These are phyloP conservation scores for Rhododendron henanense DNA, from an alignment of 148 eudicot species.

Conservation along the genomic window DNA sequence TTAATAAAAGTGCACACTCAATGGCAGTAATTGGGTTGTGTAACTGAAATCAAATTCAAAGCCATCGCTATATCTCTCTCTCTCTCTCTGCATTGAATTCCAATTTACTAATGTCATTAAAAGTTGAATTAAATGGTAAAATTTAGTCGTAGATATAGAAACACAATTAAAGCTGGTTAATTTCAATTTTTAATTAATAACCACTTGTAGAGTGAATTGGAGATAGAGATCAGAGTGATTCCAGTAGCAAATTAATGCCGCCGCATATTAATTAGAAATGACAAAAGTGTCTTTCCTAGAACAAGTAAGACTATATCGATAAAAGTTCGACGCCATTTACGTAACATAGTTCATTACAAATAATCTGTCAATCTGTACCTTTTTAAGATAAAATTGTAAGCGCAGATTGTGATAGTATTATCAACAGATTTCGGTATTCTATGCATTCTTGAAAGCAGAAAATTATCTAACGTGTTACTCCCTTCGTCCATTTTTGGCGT, in stretches of 20 bases:
- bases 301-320: neutral
- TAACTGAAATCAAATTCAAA: slow-evolving; percentile 10
- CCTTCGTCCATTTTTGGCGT: too few relatives aligned
- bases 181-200: slow-evolving; percentile 4
- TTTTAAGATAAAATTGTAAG: neutral
- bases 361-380: too few relatives aligned
- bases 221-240: neutral
- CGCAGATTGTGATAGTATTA: neutral
- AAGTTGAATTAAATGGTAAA: slow-evolving; percentile 10
- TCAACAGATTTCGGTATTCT: neutral
- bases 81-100: neutral
- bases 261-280: neutral
- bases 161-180: slow-evolving; percentile 13
- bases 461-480: too few relatives aligned
- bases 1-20: neutral
- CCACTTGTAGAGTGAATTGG: neutral
- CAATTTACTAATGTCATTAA: neutral
- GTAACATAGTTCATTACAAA: too few relatives aligned
- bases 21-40: slow-evolving; percentile 4
- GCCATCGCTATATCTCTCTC: slow-evolving; percentile 1
- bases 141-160: slow-evolving; percentile 12
- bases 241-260: neutral
- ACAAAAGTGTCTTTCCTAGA: neutral
- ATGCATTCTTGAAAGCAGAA: neutral
- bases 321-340: too few relatives aligned